phyloP scores from a whole-genome alignment of 306 rosid species.

The Quercus variabilis region DNA sequence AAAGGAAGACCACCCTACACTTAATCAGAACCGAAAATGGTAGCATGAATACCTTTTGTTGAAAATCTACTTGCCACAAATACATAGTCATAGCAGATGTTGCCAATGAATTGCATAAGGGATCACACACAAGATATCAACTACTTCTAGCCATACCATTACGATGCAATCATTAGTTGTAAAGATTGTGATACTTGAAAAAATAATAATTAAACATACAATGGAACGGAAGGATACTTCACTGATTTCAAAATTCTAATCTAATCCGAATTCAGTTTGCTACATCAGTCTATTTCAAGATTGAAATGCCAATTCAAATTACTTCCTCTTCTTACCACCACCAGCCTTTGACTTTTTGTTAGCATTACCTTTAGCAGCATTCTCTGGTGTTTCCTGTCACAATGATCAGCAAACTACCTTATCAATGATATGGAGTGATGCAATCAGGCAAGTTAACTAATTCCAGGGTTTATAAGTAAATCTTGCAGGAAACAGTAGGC shows the following conservation, averaged over 20 bases:
- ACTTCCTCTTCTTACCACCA: slow-evolving; percentile 62
- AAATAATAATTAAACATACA: neutral
- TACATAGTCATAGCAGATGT: neutral
- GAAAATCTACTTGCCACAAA: neutral
- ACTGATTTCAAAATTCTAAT: slow-evolving; percentile 17
- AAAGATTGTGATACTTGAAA: neutral
- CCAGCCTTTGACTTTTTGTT: slow-evolving; percentile 54
- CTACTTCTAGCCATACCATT: neutral
- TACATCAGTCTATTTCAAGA: neutral
- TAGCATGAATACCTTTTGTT: neutral
- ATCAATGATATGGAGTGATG: slow-evolving; percentile 1
- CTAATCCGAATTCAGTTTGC: slow-evolving; percentile 26
- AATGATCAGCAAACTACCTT: slow-evolving; percentile 4
- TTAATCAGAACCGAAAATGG: neutral
- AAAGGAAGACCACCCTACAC: neutral
- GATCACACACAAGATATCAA: neutral
- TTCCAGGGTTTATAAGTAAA: neutral
- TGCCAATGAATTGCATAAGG: neutral
- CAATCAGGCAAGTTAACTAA: neutral
- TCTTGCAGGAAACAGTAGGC: neutral
- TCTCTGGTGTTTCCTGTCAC: slow-evolving; percentile 56
- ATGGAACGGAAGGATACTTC: neutral
- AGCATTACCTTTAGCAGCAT: slow-evolving; percentile 36
- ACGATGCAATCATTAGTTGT: neutral
- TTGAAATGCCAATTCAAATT: slow-evolving; percentile 25